Conservation (phyloP, 2,329 filamentous ascomycete species). For the Daldinia eschscholtzii region DNA sequence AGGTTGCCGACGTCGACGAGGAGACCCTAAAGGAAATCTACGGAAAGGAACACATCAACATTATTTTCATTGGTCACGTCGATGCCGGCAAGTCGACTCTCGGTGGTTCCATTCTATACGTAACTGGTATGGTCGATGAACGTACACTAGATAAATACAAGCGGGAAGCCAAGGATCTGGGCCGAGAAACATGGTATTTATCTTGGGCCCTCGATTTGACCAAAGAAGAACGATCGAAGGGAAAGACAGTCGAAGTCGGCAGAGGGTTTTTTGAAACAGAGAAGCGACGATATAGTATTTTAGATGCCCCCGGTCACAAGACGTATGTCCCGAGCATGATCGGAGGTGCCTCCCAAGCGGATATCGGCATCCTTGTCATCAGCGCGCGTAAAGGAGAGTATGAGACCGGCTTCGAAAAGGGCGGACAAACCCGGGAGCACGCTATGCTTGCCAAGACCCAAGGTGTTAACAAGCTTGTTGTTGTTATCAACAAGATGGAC, state of each 20-base stretch:
- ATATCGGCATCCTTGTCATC: conserved; percentile 95
- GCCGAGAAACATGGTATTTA: conserved; percentile 97
- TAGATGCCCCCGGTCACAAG: conserved; percentile 98
- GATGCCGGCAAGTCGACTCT: conserved; percentile 98
- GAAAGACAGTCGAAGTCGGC: conserved; percentile 98
- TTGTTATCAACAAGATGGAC: conserved; percentile 99
- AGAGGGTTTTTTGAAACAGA: conserved; percentile 97
- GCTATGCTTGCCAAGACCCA: conserved; percentile 98
- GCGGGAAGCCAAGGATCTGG: conserved; percentile 93
- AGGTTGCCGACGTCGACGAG: conserved; percentile 78
- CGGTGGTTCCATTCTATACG: conserved; percentile 91
- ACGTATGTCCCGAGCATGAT: conserved; percentile 99
- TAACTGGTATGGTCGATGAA: conserved; percentile 99
- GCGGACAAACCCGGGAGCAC: conserved; percentile 57
- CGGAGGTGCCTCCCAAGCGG: conserved; percentile 90
- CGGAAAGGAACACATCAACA: conserved; percentile 92
- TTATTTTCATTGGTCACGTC: conserved; percentile 98
- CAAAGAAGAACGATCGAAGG: conserved; percentile 95
- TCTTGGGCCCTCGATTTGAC: conserved; percentile 98
- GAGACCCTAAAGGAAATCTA: conserved; percentile 92
- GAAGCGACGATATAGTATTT: conserved; percentile 93
- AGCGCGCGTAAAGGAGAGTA: conserved; percentile 98
- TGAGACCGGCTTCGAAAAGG: conserved; percentile 93
- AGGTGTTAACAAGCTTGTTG: conserved; percentile 95
- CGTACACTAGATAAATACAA: conserved; percentile 99